A percentile compares a stretch with the other conserved stretches of the same genome.
Conservation (phyloP, 2,329 filamentous ascomycete species). For the Fonsecaea monophora region DNA sequence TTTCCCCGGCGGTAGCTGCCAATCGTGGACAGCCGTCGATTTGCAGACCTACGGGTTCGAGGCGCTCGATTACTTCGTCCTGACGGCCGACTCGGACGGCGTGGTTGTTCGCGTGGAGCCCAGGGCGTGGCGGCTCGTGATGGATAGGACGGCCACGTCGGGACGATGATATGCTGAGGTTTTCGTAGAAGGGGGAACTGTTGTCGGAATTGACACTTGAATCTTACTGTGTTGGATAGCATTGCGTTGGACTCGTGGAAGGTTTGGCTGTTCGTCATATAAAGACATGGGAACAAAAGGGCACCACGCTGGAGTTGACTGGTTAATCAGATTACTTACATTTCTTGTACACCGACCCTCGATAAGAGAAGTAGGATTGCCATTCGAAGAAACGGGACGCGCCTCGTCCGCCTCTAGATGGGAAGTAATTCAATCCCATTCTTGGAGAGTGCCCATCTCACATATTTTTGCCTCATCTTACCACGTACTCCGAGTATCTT, state of each 20-base stretch:
- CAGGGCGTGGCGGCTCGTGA: slow-evolving; percentile 12
- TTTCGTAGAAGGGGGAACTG: no score
- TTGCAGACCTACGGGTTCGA: slow-evolving; percentile 10
- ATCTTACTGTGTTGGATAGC: no score
- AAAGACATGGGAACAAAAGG: no score
- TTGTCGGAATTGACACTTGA: no score
- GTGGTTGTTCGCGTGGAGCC: not conserved
- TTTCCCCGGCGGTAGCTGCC: slow-evolving; percentile 19
- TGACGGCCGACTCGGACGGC: not conserved
- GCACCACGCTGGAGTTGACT: no score
- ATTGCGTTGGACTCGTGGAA: no score
- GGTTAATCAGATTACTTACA: no score
- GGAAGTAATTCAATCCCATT: not conserved
- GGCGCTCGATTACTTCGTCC: slow-evolving; percentile 17
- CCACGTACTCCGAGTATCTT: no score
- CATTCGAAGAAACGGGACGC: not conserved
- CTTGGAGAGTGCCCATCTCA: not conserved
- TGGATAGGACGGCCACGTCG: not conserved
- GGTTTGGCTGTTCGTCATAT: no score
- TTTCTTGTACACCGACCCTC: no score
- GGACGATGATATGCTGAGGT: no score
- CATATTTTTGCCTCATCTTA: no score
- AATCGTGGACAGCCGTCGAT: slow-evolving; percentile 11
- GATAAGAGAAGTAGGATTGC: not conserved
- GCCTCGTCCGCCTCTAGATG: not conserved